These are phyloP conservation scores for Aspergillus sp. DNA, from an alignment of 2,329 filamentous ascomycete genomes.

Conservation along the genomic window DNA sequence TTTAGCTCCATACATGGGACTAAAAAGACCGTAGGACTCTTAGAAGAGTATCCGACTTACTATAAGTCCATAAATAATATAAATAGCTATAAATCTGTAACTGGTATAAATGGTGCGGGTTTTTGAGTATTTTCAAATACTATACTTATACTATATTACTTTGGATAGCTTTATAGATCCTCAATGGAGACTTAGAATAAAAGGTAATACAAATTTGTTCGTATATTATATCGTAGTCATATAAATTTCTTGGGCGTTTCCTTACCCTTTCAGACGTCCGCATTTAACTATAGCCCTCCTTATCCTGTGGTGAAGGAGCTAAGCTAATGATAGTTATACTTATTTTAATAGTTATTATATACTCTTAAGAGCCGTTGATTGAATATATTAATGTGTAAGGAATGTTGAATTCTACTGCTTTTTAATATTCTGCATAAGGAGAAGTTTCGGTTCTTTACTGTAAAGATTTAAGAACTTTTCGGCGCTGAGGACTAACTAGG, in stretches of 20 bases:
- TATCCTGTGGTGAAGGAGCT: background rate
- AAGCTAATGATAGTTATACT: background rate
- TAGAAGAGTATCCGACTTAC: background rate
- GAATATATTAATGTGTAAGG: no score
- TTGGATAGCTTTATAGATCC: background rate
- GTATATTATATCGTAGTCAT: background rate
- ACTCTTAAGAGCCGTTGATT: background rate
- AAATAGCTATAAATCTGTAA: background rate
- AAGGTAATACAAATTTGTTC: background rate
- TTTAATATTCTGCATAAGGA: background rate
- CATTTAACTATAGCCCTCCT: background rate
- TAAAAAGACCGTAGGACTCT: background rate
- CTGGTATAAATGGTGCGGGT: background rate
- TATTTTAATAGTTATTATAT: background rate
- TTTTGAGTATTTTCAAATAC: background rate
- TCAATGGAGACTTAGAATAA: background rate
- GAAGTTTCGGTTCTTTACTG: background rate
- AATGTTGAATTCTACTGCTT: no score
- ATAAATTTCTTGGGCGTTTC: background rate
- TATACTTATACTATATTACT: background rate
- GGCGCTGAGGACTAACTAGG: background rate
- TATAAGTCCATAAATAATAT: background rate
- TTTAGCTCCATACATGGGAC: background rate
- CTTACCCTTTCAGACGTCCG: background rate
- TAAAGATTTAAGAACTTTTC: background rate